A percentile compares a stretch with the other conserved stretches of the same genome.
Evolutionary conservation across 371 early-diverging fungal genomes (phyloP).

Genomic region (Mucor circinelloides): DNA sequence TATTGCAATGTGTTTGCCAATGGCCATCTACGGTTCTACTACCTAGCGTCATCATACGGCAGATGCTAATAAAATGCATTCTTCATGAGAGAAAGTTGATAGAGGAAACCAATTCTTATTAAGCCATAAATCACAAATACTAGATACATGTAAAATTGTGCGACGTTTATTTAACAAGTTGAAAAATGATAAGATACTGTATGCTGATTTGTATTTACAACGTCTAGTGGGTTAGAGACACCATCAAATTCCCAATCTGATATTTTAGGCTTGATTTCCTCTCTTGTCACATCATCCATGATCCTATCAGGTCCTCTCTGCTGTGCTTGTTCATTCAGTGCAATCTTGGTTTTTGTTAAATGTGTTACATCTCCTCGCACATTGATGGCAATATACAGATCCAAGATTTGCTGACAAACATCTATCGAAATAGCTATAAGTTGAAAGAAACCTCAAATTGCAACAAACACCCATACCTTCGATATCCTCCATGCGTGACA

Average conservation of each 20-base stretch:
- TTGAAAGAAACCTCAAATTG: not conserved
- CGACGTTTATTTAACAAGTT: not conserved
- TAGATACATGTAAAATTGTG: no score
- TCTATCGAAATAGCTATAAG: slow-evolving; percentile 29
- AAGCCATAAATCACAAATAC: no score
- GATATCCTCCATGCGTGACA: slow-evolving; percentile 57
- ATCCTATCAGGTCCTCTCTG: slow-evolving; percentile 38
- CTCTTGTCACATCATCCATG: slow-evolving; percentile 31
- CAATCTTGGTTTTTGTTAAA: slow-evolving; percentile 58
- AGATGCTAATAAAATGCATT: no score
- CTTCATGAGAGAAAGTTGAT: no score
- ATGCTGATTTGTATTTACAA: slow-evolving; percentile 50
- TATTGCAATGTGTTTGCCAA: no score
- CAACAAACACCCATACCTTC: slow-evolving; percentile 33
- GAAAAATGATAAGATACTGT: slow-evolving; percentile 51
- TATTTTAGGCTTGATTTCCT: slow-evolving; percentile 27
- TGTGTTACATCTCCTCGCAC: slow-evolving; percentile 37
- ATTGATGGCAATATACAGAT: slow-evolving; percentile 47
- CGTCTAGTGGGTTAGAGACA: slow-evolving; percentile 32
- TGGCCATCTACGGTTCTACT: no score
- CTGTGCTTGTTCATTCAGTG: slow-evolving; percentile 54
- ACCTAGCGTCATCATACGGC: no score
- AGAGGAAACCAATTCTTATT: no score
- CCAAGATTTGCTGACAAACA: slow-evolving; percentile 62
- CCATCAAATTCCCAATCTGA: slow-evolving; percentile 36